A percentile compares a stretch with the other conserved stretches of the same genome.
Evolutionary conservation across 345 rosid genomes (phyloP).

Genomic region (Trapa incisa): DNA sequence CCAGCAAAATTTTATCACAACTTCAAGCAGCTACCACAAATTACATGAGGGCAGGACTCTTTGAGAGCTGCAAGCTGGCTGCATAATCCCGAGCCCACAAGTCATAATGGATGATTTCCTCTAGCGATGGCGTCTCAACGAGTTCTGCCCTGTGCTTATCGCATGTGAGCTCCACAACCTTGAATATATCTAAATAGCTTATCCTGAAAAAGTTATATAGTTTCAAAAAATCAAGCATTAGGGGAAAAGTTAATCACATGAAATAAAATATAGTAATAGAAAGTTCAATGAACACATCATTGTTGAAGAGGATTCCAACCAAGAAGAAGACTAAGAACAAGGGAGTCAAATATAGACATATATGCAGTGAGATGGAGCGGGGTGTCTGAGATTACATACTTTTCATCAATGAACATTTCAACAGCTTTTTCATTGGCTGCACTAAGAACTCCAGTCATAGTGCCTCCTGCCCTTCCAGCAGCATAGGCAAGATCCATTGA

Average conservation of each 20-base stretch:
- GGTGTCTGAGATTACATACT: slow-evolving; percentile 27
- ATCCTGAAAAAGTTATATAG: slow-evolving; percentile 37
- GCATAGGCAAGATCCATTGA: slow-evolving; percentile 93
- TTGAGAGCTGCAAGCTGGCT: slow-evolving; percentile 30
- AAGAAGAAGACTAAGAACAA: neutral
- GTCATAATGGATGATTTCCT: slow-evolving; percentile 83
- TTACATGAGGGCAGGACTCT: slow-evolving; percentile 40
- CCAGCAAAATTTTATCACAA: neutral
- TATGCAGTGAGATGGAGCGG: neutral
- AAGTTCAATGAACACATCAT: neutral
- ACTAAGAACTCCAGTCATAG: slow-evolving; percentile 98
- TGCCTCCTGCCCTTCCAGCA: slow-evolving; percentile 97
- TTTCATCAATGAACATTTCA: slow-evolving; percentile 41
- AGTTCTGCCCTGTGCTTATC: slow-evolving; percentile 57
- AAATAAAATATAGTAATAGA: neutral
- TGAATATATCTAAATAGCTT: slow-evolving; percentile 78
- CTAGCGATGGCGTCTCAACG: slow-evolving; percentile 58
- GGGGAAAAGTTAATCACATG: neutral
- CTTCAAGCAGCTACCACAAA: neutral
- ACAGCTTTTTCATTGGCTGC: slow-evolving; percentile 28
- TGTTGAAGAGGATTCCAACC: neutral
- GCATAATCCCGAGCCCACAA: slow-evolving; percentile 85
- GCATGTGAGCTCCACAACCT: slow-evolving; percentile 81
- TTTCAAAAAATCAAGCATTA: neutral
- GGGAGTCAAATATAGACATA: neutral